Evolutionary conservation across 768 basidiomycete species (phyloP).

Genomic region (Pisolithus marmoratus): DNA sequence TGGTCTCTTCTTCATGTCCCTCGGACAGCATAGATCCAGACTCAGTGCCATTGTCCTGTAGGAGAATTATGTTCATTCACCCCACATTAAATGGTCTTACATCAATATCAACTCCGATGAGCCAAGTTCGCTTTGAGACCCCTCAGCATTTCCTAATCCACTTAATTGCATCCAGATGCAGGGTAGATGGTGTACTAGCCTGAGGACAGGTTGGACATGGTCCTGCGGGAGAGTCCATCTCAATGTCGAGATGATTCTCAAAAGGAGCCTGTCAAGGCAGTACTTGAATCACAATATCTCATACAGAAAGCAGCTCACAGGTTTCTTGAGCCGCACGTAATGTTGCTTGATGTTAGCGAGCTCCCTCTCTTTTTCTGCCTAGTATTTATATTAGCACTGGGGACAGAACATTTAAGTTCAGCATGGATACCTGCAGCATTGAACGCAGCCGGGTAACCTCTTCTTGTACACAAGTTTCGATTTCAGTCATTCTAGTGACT

Average conservation of each 20-base stretch:
- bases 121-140: not conserved
- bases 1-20: too few relatives aligned
- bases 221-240: not conserved
- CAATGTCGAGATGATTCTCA: not conserved
- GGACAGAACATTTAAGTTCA: not conserved
- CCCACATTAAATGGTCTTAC: not conserved
- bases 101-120: not conserved
- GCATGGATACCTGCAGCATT: not conserved
- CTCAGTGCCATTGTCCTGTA: not conserved
- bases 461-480: not conserved
- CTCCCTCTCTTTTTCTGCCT: slow-evolving; percentile 6
- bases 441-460: not conserved
- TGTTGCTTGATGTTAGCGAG: slow-evolving; percentile 8
- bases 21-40: not conserved
- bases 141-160: slow-evolving; percentile 1
- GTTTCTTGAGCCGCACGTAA: not conserved
- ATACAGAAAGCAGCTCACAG: too few relatives aligned
- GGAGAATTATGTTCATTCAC: not conserved
- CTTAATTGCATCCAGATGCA: slow-evolving; percentile 2
- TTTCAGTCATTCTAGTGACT: not conserved
- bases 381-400: not conserved
- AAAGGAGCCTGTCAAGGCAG: not conserved
- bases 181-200: not conserved
- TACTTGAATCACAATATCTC: not conserved
- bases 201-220: not conserved